A percentile compares a stretch with the other conserved stretches of the same genome.
Conservation (phyloP, 1,284 basidiomycete species). For the Ceratobasidium sp. region DNA sequence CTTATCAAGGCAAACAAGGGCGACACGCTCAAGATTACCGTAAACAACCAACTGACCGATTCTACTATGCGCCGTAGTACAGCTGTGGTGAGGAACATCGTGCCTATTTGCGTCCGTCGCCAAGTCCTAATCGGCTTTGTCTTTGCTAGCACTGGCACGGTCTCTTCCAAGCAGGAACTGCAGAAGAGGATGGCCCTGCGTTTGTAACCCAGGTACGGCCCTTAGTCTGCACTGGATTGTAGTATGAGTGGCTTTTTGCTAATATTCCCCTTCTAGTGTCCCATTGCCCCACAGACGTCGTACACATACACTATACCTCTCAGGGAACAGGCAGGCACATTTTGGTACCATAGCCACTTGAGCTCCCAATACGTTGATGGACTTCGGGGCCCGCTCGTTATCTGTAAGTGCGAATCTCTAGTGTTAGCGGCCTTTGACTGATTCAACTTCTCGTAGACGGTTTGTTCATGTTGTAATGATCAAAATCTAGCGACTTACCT, state of each 20-base stretch:
- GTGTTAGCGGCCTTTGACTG: background rate
- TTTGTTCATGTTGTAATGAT: background rate
- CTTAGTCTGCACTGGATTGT: conserved; percentile 3
- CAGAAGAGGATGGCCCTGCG: conserved; percentile 60
- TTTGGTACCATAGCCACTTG: conserved; percentile 61
- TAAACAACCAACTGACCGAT: conserved; percentile 51
- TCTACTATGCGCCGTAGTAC: conserved; percentile 54
- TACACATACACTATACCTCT: conserved; percentile 43
- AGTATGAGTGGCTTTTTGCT: conserved; percentile 31
- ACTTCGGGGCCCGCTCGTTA: conserved; percentile 63
- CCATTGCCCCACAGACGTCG: conserved; percentile 56
- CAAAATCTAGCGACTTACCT: background rate
- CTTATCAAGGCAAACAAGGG: conserved; percentile 50
- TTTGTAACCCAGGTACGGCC: conserved; percentile 31
- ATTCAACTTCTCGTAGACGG: conserved; percentile 20
- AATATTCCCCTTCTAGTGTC: conserved; percentile 61
- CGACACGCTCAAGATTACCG: conserved; percentile 49
- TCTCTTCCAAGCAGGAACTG: conserved; percentile 59
- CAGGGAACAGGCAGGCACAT: conserved; percentile 54
- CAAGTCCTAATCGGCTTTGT: background rate
- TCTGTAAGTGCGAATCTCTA: conserved; percentile 28
- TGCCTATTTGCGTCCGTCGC: conserved; percentile 2
- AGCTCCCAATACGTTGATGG: conserved; percentile 58
- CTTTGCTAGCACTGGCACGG: conserved; percentile 66
- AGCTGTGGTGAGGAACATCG: conserved; percentile 51